Percentiles rank a stretch among this genome's conserved stretches.
Evolutionary conservation across 163 green algal genomes (phyloP).

Genomic region (Scenedesmus sp.): DNA sequence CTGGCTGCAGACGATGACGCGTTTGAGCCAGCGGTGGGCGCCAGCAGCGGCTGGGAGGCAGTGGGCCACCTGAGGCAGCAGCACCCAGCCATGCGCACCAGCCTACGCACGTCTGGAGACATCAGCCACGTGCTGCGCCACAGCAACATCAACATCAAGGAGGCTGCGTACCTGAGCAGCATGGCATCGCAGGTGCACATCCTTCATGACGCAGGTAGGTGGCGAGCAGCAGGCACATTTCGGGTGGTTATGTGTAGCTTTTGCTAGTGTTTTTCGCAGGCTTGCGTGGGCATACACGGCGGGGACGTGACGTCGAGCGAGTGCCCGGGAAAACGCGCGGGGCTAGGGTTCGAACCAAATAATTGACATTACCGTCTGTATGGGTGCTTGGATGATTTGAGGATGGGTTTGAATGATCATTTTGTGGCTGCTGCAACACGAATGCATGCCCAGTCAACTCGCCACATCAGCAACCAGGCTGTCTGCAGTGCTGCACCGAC

Average conservation of each 20-base stretch:
- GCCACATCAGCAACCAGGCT: not conserved
- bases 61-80: constrained; percentile 15
- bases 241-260: not conserved
- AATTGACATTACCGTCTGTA: not conserved
- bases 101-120: constrained; percentile 10
- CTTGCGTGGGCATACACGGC: not conserved
- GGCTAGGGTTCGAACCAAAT: not conserved
- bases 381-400: not conserved
- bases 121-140: not conserved
- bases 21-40: not conserved
- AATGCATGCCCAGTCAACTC: not conserved
- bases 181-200: constrained; percentile 30
- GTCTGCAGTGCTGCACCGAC: not conserved
- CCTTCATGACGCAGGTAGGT: constrained; percentile 33
- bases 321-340: not conserved
- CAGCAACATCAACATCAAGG: not conserved
- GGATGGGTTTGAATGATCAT: not conserved
- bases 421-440: not conserved
- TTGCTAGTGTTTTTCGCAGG: not conserved
- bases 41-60: not conserved
- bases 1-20: constrained; percentile 10
- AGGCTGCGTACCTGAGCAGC: constrained; percentile 32
- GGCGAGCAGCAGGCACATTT: no score
- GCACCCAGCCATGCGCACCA: not conserved
- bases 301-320: not conserved